A percentile compares a stretch with the other conserved stretches of the same genome.
These are phyloP conservation scores for Solanum hybrid DNA, from an alignment of 305 asterid species.

Conservation along the genomic window DNA sequence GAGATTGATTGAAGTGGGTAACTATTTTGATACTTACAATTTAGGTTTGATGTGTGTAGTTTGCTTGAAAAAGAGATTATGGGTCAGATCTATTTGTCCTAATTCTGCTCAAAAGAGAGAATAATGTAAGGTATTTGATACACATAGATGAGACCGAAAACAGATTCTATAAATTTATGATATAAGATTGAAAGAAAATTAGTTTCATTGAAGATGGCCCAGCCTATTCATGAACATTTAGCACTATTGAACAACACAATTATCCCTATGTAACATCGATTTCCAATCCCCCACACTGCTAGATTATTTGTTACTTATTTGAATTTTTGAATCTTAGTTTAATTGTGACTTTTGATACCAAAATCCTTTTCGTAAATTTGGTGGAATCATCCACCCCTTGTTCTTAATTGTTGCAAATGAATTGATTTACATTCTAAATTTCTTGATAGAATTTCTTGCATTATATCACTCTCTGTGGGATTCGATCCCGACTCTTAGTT, in stretches of 20 bases:
- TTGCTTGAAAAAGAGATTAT: background rate
- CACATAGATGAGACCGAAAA: background rate
- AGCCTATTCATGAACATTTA: background rate
- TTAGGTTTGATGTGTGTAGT: background rate
- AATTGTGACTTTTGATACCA: background rate
- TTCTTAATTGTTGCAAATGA: background rate
- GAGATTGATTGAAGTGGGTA: background rate
- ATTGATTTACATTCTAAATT: background rate
- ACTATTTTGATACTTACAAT: background rate
- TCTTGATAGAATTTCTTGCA: background rate
- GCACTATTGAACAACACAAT: background rate
- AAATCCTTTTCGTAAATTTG: background rate
- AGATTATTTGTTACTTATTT: background rate
- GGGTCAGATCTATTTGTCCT: background rate
- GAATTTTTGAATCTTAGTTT: background rate
- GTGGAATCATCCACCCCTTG: background rate
- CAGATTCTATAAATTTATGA: background rate
- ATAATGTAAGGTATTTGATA: background rate
- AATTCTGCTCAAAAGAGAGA: background rate
- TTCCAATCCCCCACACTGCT: background rate
- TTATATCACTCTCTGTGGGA: background rate
- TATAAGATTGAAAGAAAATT: background rate
- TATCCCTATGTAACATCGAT: background rate
- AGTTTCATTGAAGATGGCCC: background rate
- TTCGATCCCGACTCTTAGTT: background rate